A percentile compares a stretch with the other conserved stretches of the same genome.
phyloP scores from a whole-genome alignment of 2,329 filamentous ascomycete genomes.

The Aspergillus neoniger region DNA sequence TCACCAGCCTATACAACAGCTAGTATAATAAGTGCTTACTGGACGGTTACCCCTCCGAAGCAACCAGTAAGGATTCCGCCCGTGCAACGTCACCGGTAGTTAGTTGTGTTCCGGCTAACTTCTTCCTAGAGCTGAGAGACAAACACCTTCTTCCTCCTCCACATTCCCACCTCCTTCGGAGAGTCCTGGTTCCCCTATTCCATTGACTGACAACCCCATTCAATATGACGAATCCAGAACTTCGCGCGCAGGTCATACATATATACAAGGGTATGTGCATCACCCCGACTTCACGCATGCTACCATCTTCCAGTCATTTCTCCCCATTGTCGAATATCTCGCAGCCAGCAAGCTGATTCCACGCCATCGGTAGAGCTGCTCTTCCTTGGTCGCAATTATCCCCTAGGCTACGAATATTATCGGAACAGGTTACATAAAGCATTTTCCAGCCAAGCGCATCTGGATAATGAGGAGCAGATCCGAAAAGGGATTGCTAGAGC shows the following conservation, averaged over 20 bases:
- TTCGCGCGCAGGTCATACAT: constrained; percentile 76
- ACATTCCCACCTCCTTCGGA: background rate
- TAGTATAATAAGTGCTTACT: background rate
- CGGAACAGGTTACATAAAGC: constrained; percentile 78
- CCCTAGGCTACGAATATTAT: constrained; percentile 81
- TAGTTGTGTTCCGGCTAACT: background rate
- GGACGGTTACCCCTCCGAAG: background rate
- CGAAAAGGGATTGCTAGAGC: constrained; percentile 72
- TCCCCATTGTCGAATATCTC: too few species aligned
- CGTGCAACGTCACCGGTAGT: constrained; percentile 12
- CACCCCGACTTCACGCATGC: too few species aligned
- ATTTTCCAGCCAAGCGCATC: constrained; percentile 71
- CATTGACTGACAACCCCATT: constrained; percentile 12
- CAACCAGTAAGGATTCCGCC: background rate
- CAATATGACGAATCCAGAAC: constrained; percentile 53
- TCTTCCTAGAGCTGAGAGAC: background rate
- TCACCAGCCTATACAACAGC: background rate
- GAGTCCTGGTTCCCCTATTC: background rate
- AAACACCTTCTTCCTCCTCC: constrained; percentile 10
- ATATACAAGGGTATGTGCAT: constrained; percentile 76
- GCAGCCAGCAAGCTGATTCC: background rate
- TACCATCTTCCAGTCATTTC: too few species aligned
- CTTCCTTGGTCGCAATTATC: constrained; percentile 81
- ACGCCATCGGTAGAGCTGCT: constrained; percentile 67
- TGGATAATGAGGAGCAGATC: constrained; percentile 75